phyloP scores from a whole-genome alignment of 2,329 filamentous ascomycete genomes.

The Pseudopithomyces chartarum region DNA sequence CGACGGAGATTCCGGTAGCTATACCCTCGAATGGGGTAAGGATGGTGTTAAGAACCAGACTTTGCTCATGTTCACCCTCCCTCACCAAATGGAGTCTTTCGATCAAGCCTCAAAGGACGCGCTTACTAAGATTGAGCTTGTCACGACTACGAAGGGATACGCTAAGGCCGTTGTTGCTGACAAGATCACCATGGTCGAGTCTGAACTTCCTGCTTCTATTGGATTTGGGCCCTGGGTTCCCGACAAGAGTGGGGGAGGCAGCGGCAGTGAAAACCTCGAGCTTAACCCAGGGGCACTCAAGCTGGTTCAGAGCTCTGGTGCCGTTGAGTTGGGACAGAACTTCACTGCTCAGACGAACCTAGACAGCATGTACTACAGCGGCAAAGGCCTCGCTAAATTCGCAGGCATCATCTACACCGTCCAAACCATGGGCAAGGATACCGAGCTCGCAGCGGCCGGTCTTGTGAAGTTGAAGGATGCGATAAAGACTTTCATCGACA shows the following conservation, averaged over 20 bases:
- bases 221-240: conserved; percentile 81
- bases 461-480: conserved; percentile 57
- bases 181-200: conserved; percentile 72
- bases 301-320: conserved; percentile 65
- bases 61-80: conserved; percentile 86
- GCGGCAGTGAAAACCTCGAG: conserved; percentile 33
- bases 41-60: conserved; percentile 62
- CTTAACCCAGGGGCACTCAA: conserved; percentile 58
- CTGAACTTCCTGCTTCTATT: conserved; percentile 70
- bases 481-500: conserved; percentile 56
- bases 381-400: conserved; percentile 56
- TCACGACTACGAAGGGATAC: conserved; percentile 86
- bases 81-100: conserved; percentile 84
- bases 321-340: conserved; percentile 75
- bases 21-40: conserved; percentile 74
- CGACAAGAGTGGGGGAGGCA: conserved; percentile 37
- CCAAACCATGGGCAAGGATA: conserved; percentile 65
- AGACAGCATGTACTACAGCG: conserved; percentile 94
- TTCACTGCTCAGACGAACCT: conserved; percentile 75
- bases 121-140: conserved; percentile 63
- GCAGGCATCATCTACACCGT: conserved; percentile 52
- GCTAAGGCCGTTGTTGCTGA: conserved; percentile 66
- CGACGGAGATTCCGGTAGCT: conserved; percentile 62
- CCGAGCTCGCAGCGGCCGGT: conserved; percentile 57
- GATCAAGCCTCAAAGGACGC: conserved; percentile 56